Percentiles rank a stretch among this genome's conserved stretches.
Evolutionary conservation across 2,329 filamentous ascomycete species (phyloP).

Genomic region (Lanzia echinophila): DNA sequence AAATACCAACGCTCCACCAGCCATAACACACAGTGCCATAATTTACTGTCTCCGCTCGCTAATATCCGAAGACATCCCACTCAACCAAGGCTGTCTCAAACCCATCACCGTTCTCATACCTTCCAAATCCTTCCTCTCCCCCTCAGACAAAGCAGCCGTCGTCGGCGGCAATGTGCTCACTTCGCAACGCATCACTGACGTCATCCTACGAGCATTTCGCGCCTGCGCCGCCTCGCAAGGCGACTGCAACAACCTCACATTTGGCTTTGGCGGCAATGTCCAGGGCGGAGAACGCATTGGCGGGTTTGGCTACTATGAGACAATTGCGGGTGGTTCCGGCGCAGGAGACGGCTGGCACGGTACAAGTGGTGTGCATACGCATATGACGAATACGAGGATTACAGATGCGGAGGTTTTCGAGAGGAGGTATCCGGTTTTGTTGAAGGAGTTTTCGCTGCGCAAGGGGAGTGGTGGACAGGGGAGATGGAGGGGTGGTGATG

Average conservation of each 20-base stretch:
- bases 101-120: constrained; percentile 72
- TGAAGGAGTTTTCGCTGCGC: constrained; percentile 62
- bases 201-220: constrained; percentile 72
- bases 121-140: constrained; percentile 64
- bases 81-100: constrained; percentile 78
- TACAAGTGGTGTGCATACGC: constrained; percentile 65
- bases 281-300: constrained; percentile 52
- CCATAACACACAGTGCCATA: constrained; percentile 76
- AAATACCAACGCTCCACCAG: constrained; percentile 75
- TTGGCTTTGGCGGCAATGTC: constrained; percentile 68
- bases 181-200: constrained; percentile 73
- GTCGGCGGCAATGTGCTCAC: constrained; percentile 81
- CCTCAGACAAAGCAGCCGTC: constrained; percentile 70
- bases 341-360: constrained; percentile 69
- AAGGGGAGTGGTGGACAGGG: constrained; percentile 56
- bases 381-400: constrained; percentile 82
- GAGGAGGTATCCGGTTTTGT: constrained; percentile 64
- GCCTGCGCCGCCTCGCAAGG: constrained; percentile 76
- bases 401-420: constrained; percentile 76
- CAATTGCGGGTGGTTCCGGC: constrained; percentile 70
- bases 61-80: constrained; percentile 73
- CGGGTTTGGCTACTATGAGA: constrained; percentile 84
- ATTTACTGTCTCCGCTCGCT: constrained; percentile 80
- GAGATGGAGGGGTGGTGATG: constrained; percentile 62
- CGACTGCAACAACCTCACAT: constrained; percentile 79